Evolutionary conservation across 192 early-diverging fungal genomes (phyloP), one percentile per base, ranked within the genome.

Genomic region (Phycomyces blakesleeanus): DNA sequence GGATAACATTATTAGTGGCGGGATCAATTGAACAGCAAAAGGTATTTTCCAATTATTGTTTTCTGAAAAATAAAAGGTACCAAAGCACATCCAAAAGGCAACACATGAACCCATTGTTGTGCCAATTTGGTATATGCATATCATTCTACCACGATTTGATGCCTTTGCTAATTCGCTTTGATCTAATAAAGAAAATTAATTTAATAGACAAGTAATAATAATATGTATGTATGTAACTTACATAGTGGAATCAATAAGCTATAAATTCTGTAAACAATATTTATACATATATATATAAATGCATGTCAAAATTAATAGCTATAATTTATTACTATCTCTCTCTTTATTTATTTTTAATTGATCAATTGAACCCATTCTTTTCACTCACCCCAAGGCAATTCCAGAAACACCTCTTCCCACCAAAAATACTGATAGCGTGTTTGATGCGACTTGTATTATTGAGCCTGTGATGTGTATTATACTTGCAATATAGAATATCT

Each of bases 51-150:
- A 69, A 11, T 39, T 21, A 15, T 15, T 6, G 16, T 29, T 14
- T 24, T 4, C 0, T 12, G 52, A 0, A 22, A 25, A 20, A 18
- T 50, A 22, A 38, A n/a, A 66, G 24, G 60, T 57, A 57, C 42
- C 67, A 57, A 55, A 69, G 10, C 18, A 16, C 40, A 63, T 22
- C 67, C 67, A 61, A 40, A 57, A 69, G 5, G 53, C 78, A 26
- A 88, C 72, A 51, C 74, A 69, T 53, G 86, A 83, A 16, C 88
- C 95, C 77, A 93, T 83, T 53, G 93, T 96, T 64, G 94, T 91
- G 58, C 90, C 88, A 72, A 92, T 83, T 72, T 97, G 95, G 69
- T 94, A 88, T 25, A 95, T 77, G 10, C 89, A 81, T 50, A 92
- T 85, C 8, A 95, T 81, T 14, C 89, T 83, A 22, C 93, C 93